A percentile compares a stretch with the other conserved stretches of the same genome.
Evolutionary conservation across 805 yeast species (phyloP).

Genomic region (Nakazawaea peltata): DNA sequence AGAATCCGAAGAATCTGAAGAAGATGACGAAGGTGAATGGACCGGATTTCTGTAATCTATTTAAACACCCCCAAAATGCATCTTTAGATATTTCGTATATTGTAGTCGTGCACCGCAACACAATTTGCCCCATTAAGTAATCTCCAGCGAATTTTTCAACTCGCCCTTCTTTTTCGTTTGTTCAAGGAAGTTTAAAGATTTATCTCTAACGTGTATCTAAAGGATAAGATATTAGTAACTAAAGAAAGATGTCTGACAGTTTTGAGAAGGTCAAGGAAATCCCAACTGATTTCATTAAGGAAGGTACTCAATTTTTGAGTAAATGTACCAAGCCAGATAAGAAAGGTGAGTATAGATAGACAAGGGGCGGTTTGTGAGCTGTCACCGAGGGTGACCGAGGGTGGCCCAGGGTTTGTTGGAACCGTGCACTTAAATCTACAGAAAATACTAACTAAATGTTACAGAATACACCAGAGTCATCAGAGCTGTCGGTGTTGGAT

Average conservation of each 20-base stretch:
- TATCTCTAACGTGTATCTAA: too few relatives aligned
- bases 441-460: constrained; percentile 15
- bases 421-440: neutral
- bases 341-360: constrained; percentile 43
- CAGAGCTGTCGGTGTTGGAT: constrained; percentile 95
- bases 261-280: constrained; percentile 75
- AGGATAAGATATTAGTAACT: too few relatives aligned
- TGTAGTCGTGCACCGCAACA: neutral
- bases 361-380: neutral
- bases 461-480: constrained; percentile 78
- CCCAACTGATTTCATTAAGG: constrained; percentile 86
- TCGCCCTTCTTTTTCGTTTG: neutral
- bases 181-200: too few relatives aligned
- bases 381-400: too few relatives aligned
- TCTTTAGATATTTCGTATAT: neutral
- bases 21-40: constrained; percentile 17
- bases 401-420: too few relatives aligned
- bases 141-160: too few relatives aligned
- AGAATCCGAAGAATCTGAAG: constrained; percentile 20
- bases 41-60: neutral
- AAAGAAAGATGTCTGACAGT: constrained; percentile 40
- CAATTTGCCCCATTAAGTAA: too few relatives aligned
- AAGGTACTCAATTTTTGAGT: constrained; percentile 80
- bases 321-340: constrained; percentile 90
- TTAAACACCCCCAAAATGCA: too few relatives aligned